Evolutionary conservation across 2,329 filamentous ascomycete genomes (phyloP).

Genomic region (Claviceps maximensis): DNA sequence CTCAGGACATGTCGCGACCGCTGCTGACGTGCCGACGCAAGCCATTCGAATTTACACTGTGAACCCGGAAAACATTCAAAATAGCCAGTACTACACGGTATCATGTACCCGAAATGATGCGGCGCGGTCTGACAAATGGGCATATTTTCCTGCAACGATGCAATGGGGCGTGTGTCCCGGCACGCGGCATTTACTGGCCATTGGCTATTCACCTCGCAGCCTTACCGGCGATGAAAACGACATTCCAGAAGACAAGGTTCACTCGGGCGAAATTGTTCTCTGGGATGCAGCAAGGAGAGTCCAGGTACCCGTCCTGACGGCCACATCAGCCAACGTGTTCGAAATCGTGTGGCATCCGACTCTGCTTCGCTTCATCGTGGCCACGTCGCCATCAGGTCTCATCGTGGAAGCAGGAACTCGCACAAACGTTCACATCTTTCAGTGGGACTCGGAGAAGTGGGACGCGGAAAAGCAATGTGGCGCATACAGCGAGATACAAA

Average conservation of each 20-base stretch:
- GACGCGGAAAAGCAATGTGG: conserved; percentile 15
- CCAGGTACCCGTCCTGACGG: conserved; percentile 34
- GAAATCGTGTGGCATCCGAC: conserved; percentile 51
- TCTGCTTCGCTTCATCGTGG: conserved; percentile 39
- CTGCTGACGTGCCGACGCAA: conserved; percentile 38
- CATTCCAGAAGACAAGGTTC: conserved; percentile 44
- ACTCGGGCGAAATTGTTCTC: conserved; percentile 46
- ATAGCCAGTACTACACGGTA: conserved; percentile 24
- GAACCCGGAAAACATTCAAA: conserved; percentile 20
- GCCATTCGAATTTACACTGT: conserved; percentile 46
- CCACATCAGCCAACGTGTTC: conserved; percentile 46
- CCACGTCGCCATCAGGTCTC: conserved; percentile 39
- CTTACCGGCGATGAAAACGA: conserved; percentile 37
- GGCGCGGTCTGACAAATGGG: conserved; percentile 36
- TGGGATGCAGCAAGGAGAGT: conserved; percentile 37
- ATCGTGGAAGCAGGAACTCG: conserved; percentile 29
- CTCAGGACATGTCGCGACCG: conserved; percentile 41
- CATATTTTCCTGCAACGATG: conserved; percentile 49
- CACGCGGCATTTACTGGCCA: conserved; percentile 39
- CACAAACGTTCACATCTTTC: conserved; percentile 47
- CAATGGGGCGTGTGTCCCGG: conserved; percentile 40
- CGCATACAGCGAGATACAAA: conserved; percentile 31
- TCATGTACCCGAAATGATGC: conserved; percentile 28
- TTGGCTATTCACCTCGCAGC: conserved; percentile 50
- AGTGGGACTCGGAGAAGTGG: conserved; percentile 14